Evolutionary conservation across 2,329 filamentous ascomycete genomes (phyloP), one percentile per base, ranked within the genome.

Genomic region (Hymenotorrendiella dingleyae): DNA sequence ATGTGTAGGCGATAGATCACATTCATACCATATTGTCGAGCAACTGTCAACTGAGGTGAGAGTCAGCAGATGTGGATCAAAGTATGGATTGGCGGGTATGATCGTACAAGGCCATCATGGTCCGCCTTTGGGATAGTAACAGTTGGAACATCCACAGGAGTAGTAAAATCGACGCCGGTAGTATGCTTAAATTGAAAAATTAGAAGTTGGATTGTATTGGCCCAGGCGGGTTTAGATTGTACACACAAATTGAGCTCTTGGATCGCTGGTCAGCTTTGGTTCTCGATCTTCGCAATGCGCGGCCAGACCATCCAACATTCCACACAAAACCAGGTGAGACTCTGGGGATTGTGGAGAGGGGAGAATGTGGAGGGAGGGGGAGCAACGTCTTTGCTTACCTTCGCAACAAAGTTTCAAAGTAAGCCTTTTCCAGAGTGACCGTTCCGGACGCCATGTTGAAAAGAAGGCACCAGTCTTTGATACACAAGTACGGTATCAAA

Each of bases 351-450:
- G 22, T 20, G 36, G 22, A 27, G 21, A 40, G 7, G 28, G 12
- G 28, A 35, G 27, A 33, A n/a, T n/a, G n/a, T n/a, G n/a, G n/a
- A n/a, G n/a, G n/a, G n/a, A n/a, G n/a, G n/a, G n/a, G n/a, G n/a
- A n/a, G n/a, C n/a, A n/a, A n/a, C n/a, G n/a, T n/a, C n/a, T n/a
- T n/a, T n/a, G n/a, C 72, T 67, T 63, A 84, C 82, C 76, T 74
- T 58, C 73, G 71, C 40, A 81, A 57, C 35, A 84, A 66, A 44
- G 76, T 74, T 54, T 82, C 73, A 53, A 82, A 76, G 63, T 82
- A 76, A 37, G 64, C 61, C 56, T 72, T 77, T 49, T 77, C 75
- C 50, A 82, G 71, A 8, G 76, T 80, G 38, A 83, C 72, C 50
- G 69, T 64, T 33, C 42, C 48, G 4, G 45, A 43, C 23, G 51